A percentile compares a stretch with the other conserved stretches of the same genome.
phyloP scores from a whole-genome alignment of 495 filamentous ascomycete genomes.

The Daldinia loculata region DNA sequence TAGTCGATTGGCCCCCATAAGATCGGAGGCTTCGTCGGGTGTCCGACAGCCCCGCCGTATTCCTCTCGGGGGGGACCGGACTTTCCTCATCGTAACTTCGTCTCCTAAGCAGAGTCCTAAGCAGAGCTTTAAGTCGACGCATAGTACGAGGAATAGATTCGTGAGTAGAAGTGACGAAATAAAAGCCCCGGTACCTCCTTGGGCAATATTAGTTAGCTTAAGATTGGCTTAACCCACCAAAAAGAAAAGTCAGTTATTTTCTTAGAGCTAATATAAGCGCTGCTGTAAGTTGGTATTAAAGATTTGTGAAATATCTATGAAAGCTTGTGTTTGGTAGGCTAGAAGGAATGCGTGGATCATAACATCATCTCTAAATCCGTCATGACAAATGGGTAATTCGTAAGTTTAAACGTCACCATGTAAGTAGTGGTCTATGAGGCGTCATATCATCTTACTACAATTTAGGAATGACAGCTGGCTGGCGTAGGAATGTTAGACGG shows the following conservation, averaged over 20 bases:
- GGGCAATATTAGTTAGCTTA: not conserved
- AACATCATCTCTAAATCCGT: not conserved
- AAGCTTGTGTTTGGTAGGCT: not conserved
- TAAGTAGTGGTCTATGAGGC: not conserved
- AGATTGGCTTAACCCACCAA: not conserved
- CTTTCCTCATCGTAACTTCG: constrained; percentile 2
- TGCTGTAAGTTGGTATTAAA: not conserved
- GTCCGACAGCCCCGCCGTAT: not conserved
- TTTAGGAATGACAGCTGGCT: not conserved
- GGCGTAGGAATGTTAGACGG: not conserved
- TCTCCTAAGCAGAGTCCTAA: constrained; percentile 13
- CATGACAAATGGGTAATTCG: not conserved
- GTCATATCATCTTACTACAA: not conserved
- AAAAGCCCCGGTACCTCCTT: not conserved
- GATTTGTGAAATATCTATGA: not conserved
- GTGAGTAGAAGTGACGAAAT: not conserved
- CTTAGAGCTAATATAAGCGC: not conserved
- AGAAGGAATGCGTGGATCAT: not conserved
- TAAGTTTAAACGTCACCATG: not conserved
- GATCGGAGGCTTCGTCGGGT: not conserved
- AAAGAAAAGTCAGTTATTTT: not conserved
- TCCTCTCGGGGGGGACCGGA: not conserved
- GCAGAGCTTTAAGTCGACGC: constrained; percentile 14
- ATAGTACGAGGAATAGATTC: not conserved
- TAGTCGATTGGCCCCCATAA: not conserved